Base-by-base conservation (phyloP, 768 basidiomycete genomes). In the Fistulinella prunicolor region DNA sequence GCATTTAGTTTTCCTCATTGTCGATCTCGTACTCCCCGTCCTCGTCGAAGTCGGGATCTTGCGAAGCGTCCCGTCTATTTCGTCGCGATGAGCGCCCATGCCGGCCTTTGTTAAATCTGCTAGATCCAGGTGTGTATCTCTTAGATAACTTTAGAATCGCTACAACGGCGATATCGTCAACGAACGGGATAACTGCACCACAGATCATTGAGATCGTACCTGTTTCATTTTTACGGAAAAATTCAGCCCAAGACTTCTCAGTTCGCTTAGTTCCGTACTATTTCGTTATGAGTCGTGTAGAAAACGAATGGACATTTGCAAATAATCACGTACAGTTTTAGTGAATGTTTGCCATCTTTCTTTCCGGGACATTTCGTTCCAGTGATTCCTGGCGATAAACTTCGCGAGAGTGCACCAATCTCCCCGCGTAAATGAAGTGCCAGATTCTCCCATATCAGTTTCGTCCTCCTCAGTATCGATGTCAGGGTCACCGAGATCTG, bases 351-450 rank as follows among this genome's bases (percentile, higher is more conserved):
- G 70, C 82, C 83, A 88, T 58, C 75, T 74, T 28, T 82, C 79
- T 47, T 66, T 74, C 1, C 49, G 47, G 16, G 65, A 56, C 51
- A 70, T 60, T 21, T 62, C 63, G 21, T 71, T 61, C 71, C 81
- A 86, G 3, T 70, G 65, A 44, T 69, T 70, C 6, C 69, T 71
- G 21, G 78, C 77, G 29, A 85, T 76, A 64, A 83, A 77, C 53
- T 75, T 79, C 13, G 83, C 83, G 42, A 81, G 70, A 39, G 77
- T 70, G 50, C 81, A 77, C 47, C 78, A 65, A 58, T 88, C 86
- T n/a, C 81, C 81, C n/a, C 74, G 71, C 21, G 75, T 79, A 52
- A 81, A 82, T 4, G 75, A 52, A 32, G 62, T 64, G 14, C 82
- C 78, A 42, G 59, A 68, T 44, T 57, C 60, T 10, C 83, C 82